Percentiles rank a stretch among this genome's conserved stretches.
These are phyloP conservation scores for Acer negundo DNA, from an alignment of 345 rosid genomes.

Conservation along the genomic window DNA sequence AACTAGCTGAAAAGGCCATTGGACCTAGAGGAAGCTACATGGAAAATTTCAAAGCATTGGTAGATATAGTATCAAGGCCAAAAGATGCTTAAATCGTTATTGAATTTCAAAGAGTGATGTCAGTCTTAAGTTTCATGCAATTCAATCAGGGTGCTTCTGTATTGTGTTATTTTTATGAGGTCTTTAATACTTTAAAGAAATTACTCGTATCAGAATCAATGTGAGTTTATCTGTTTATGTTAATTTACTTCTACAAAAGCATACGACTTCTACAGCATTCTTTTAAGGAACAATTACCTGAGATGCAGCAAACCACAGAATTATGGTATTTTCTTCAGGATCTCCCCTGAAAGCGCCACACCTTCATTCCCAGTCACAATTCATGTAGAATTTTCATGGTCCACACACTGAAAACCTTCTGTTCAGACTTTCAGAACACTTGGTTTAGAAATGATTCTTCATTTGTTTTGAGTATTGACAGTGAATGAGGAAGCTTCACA, in stretches of 20 bases:
- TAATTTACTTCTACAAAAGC: neutral
- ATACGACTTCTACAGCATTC: neutral
- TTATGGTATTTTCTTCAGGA: slow-evolving; percentile 73
- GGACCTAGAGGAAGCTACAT: slow-evolving; percentile 27
- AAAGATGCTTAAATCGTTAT: neutral
- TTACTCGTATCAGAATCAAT: neutral
- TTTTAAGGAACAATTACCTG: slow-evolving; percentile 47
- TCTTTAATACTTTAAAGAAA: neutral
- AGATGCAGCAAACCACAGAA: slow-evolving; percentile 97
- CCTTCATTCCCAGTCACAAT: slow-evolving; percentile 93
- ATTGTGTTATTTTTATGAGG: neutral
- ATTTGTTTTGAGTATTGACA: slow-evolving; percentile 20
- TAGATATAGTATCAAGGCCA: neutral
- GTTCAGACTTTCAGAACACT: slow-evolving; percentile 25
- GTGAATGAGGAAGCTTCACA: slow-evolving; percentile 37
- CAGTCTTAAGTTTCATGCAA: neutral
- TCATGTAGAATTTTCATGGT: slow-evolving; percentile 48
- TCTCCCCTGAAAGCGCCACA: slow-evolving; percentile 97
- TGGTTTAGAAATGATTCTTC: slow-evolving; percentile 29
- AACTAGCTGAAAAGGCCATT: slow-evolving; percentile 14
- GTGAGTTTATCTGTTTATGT: neutral
- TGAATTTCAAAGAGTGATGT: neutral
- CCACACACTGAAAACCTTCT: slow-evolving; percentile 25
- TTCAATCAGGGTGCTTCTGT: neutral
- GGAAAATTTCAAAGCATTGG: slow-evolving; percentile 23